Evolutionary conservation across 306 rosid genomes (phyloP).

Genomic region (Oemleria cerasiformis): DNA sequence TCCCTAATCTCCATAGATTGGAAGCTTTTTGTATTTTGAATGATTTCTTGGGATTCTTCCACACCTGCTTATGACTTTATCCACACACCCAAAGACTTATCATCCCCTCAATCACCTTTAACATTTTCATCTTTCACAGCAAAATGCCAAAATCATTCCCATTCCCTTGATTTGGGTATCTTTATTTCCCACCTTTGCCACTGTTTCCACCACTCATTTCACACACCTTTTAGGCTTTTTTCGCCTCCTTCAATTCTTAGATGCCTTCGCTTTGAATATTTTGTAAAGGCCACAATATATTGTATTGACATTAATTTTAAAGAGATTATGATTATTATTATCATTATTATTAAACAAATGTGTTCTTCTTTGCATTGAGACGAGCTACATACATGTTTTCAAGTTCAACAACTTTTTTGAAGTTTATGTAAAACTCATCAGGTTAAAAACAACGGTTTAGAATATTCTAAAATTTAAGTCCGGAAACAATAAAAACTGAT

Average conservation of each 20-base stretch:
- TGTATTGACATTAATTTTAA: background rate
- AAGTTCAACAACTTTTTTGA: too few relatives aligned
- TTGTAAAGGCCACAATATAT: background rate
- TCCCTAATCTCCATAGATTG: background rate
- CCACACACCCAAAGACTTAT: background rate
- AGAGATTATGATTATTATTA: background rate
- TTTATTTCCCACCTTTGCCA: background rate
- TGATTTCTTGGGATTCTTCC: background rate
- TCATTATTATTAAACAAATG: background rate
- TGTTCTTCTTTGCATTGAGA: too few relatives aligned
- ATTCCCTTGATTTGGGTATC: background rate
- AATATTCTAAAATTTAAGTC: too few relatives aligned
- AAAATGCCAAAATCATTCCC: background rate
- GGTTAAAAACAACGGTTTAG: too few relatives aligned
- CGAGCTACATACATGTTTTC: too few relatives aligned
- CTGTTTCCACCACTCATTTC: background rate
- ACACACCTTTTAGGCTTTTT: background rate
- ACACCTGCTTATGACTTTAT: background rate
- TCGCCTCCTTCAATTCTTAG: background rate
- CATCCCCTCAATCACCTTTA: background rate
- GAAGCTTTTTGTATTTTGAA: background rate
- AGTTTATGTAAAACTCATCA: too few relatives aligned
- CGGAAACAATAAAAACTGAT: too few relatives aligned
- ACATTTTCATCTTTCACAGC: background rate
- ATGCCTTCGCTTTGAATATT: conserved; percentile 1